Percentiles rank a stretch among this genome's conserved stretches.
phyloP scores from a whole-genome alignment of 768 basidiomycete genomes.

The Clavaria fumosa region DNA sequence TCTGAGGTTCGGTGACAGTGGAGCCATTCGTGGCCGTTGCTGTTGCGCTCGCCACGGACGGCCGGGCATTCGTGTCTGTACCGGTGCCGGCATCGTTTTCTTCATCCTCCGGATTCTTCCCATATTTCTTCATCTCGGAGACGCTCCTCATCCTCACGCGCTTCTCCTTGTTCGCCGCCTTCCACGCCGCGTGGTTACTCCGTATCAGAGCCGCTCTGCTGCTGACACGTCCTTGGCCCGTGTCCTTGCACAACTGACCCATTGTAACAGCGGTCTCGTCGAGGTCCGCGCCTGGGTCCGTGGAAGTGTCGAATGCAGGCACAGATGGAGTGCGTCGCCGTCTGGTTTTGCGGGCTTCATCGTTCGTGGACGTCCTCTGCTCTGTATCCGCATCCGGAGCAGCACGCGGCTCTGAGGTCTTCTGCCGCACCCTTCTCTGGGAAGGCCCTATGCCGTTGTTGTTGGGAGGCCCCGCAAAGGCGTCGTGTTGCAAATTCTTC shows the following conservation, averaged over 20 bases:
- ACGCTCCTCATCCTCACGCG: constrained; percentile 42
- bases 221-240: constrained; percentile 64
- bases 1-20: background rate
- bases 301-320: constrained; percentile 40
- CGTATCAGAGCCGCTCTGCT: constrained; percentile 61
- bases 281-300: constrained; percentile 58
- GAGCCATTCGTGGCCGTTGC: background rate
- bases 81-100: constrained; percentile 8
- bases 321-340: constrained; percentile 33
- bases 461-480: no score
- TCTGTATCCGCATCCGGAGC: no score
- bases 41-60: no score
- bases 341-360: constrained; percentile 11
- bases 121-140: constrained; percentile 68
- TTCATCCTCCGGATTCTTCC: constrained; percentile 15
- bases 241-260: constrained; percentile 65
- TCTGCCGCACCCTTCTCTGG: no score
- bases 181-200: constrained; percentile 59
- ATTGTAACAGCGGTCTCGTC: constrained; percentile 78
- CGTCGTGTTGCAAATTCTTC: no score
- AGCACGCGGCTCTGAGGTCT: no score
- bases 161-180: constrained; percentile 50
- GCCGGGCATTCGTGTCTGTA: constrained; percentile 9
- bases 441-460: no score
- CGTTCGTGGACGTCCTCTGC: background rate